Evolutionary conservation across 441 rosid species (phyloP).

Genomic region (Jatropha multifida): DNA sequence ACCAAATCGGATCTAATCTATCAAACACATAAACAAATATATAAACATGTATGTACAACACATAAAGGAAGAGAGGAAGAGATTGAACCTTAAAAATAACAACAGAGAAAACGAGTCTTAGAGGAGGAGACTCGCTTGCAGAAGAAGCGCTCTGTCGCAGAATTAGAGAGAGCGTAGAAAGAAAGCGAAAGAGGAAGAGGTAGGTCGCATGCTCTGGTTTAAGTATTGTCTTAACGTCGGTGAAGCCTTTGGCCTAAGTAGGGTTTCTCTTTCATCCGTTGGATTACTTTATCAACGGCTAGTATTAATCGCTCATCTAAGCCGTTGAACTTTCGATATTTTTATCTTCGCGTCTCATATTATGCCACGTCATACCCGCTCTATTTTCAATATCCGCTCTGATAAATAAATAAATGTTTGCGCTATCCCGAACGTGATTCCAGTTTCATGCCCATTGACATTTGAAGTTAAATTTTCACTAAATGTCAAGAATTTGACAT

Average conservation of each 20-base stretch:
- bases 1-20: background rate
- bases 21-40: background rate
- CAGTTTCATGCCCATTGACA: background rate
- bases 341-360: background rate
- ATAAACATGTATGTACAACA: too few species aligned
- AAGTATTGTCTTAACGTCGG: background rate
- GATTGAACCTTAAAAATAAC: constrained; percentile 12
- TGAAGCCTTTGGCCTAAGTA: background rate
- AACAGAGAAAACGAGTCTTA: background rate
- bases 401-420: background rate
- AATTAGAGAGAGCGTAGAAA: background rate
- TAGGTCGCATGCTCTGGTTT: background rate
- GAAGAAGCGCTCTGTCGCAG: constrained; percentile 18
- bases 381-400: too few species aligned
- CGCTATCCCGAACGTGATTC: background rate
- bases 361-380: background rate
- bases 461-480: background rate
- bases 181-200: constrained; percentile 1
- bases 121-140: background rate
- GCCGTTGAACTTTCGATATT: background rate
- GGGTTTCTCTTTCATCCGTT: constrained; percentile 20
- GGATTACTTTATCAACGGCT: constrained; percentile 15
- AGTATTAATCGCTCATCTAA: background rate
- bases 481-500: background rate
- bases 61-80: background rate